A percentile compares a stretch with the other conserved stretches of the same genome.
phyloP scores from a whole-genome alignment of 2,329 filamentous ascomycete genomes.

The Elsinoe arachidis region DNA sequence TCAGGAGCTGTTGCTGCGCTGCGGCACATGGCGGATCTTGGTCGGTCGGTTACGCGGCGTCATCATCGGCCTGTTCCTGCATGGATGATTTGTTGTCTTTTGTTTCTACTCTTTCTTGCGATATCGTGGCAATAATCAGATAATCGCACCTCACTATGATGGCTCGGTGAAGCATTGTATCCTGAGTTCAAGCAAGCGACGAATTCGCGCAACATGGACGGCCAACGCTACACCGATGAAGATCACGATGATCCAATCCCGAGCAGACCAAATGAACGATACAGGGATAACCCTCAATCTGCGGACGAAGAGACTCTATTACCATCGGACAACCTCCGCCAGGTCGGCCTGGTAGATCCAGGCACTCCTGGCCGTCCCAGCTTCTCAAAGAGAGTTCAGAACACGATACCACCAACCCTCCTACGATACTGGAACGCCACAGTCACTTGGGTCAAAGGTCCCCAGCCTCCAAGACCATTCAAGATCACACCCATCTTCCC shows the following conservation, averaged over 20 bases:
- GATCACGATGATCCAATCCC: conserved; percentile 17
- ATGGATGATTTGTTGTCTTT: not conserved
- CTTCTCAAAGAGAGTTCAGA: conserved; percentile 21
- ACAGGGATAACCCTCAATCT: conserved; percentile 23
- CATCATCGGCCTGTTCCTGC: not conserved
- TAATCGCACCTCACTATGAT: not conserved
- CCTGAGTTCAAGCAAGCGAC: not conserved
- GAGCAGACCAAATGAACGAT: conserved; percentile 18
- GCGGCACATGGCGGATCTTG: conserved; percentile 14
- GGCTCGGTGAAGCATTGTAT: too few species aligned
- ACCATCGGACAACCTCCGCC: conserved; percentile 19
- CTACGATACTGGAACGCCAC: conserved; percentile 14
- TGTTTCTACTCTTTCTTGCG: not conserved
- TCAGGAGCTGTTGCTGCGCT: not conserved
- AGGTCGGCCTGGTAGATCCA: conserved; percentile 13
- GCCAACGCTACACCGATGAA: not conserved
- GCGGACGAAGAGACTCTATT: conserved; percentile 23
- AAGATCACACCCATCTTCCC: conserved; percentile 51
- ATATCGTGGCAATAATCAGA: not conserved
- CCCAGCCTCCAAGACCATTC: conserved; percentile 40
- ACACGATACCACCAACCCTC: conserved; percentile 22
- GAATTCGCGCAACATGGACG: not conserved
- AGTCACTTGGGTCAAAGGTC: conserved; percentile 40
- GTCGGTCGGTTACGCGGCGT: not conserved
- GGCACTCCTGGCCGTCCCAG: conserved; percentile 14